Percentiles rank a stretch among this genome's conserved stretches.
These are phyloP conservation scores for Amanita brunnescens DNA, from an alignment of 768 basidiomycete species.

Conservation along the genomic window DNA sequence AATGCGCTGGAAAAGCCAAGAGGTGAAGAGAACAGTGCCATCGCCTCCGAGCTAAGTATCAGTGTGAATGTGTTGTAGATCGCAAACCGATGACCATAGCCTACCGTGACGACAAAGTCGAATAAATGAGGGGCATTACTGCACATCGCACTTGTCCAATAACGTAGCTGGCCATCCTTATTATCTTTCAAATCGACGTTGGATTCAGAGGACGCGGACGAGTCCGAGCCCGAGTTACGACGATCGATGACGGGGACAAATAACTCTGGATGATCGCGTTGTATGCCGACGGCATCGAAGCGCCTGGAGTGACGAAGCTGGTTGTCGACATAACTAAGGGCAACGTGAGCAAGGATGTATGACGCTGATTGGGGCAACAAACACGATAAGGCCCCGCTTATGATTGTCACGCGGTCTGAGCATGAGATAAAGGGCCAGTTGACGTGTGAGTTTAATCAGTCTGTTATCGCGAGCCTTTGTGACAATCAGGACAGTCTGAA, in stretches of 20 bases:
- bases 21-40: slow-evolving; percentile 96
- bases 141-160: slow-evolving; percentile 98
- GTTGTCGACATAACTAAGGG: slow-evolving; percentile 80
- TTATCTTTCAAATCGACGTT: slow-evolving; percentile 23
- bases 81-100: slow-evolving; percentile 19
- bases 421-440: slow-evolving; percentile 95
- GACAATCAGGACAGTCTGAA: slow-evolving; percentile 89
- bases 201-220: slow-evolving; percentile 46
- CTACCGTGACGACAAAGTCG: slow-evolving; percentile 94
- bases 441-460: slow-evolving; percentile 88
- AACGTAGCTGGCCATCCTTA: slow-evolving; percentile 81
- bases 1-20: slow-evolving; percentile 97
- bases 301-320: slow-evolving; percentile 85
- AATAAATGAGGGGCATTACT: slow-evolving; percentile 84
- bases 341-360: slow-evolving; percentile 10
- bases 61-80: slow-evolving; percentile 9
- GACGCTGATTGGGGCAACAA: slow-evolving; percentile 13
- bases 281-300: slow-evolving; percentile 88
- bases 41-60: slow-evolving; percentile 82
- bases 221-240: slow-evolving; percentile 56
- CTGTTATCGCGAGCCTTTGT: slow-evolving; percentile 98
- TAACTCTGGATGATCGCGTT: slow-evolving; percentile 79
- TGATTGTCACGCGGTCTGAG: slow-evolving; percentile 59
- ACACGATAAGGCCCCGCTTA: slow-evolving; percentile 82
- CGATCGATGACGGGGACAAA: slow-evolving; percentile 74